Evolutionary conservation across 2,329 filamentous ascomycete species (phyloP), one percentile per base, ranked within the genome.

Genomic region (Sphaceloma murrayae): DNA sequence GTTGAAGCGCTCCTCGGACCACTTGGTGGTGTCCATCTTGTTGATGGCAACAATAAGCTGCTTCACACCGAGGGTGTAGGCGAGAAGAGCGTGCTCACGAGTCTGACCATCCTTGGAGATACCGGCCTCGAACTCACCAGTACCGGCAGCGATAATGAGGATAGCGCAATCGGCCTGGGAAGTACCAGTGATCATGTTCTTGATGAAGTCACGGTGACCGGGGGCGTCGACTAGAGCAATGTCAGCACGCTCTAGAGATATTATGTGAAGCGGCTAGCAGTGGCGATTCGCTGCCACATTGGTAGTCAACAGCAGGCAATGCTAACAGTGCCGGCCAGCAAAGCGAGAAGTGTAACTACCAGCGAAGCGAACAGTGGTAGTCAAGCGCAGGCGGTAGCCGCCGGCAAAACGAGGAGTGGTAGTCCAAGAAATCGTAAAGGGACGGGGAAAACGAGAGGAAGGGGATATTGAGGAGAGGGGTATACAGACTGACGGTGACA

Each of bases 51-150:
- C 89, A 67, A 98, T 96, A 77, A 98, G 86, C 81, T 98, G 89
- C 79, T 85, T 89, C 66, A 98, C 91, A 91, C 91, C 91, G 53
- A 98, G 85, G 72, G 91, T 96, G 85, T 91, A 96, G 72, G 91
- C 89, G 67, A 98, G 88, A 64, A 98, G 85, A 74, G 91, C 91
- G 85, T 98, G 91, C 87, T 98, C 91, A 85, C 91, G 91, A 62
- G 91, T 98, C 85, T 98, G 91, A 73, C 91, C 91, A 86, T 96
- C 91, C 86, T 98, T 98, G 82, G 91, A 96, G 85, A 98, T 98
- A 96, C 91, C 91, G 83, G 91, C 91, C 82, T 98, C 91, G 82
- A 98, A 98, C 82, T 98, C 91, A 95, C 91, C 91, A 86, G 87
- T 94, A 79, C 91, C 91, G 66, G 91, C 87, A 64, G 89, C 91